A percentile compares a stretch with the other conserved stretches of the same genome.
Evolutionary conservation across 1,284 basidiomycete genomes (phyloP).

Genomic region (Heterobasidion irregulare): DNA sequence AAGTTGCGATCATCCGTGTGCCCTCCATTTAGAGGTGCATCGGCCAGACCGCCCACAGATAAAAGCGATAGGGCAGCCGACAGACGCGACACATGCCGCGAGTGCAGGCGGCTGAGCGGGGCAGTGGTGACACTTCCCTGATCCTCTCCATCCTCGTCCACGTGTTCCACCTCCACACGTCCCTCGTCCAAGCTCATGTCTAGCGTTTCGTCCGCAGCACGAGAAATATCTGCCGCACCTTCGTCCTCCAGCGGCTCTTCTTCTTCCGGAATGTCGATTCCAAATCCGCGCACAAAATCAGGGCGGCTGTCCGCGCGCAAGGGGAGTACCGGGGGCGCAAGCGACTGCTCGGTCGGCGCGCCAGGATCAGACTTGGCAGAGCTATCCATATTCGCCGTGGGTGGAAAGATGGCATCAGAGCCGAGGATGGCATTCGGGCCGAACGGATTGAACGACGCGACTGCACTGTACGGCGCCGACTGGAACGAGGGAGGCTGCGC

Average conservation of each 20-base stretch:
- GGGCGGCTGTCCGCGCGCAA: constrained; percentile 46
- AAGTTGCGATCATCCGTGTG: constrained; percentile 19
- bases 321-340: constrained; percentile 35
- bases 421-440: constrained; percentile 44
- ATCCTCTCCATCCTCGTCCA: constrained; percentile 25
- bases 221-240: constrained; percentile 26
- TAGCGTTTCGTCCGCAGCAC: constrained; percentile 17
- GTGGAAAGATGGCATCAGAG: constrained; percentile 32
- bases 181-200: constrained; percentile 21
- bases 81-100: constrained; percentile 60
- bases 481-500: constrained; percentile 36
- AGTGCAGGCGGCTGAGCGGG: constrained; percentile 48
- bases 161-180: constrained; percentile 22
- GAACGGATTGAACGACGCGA: constrained; percentile 50
- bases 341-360: constrained; percentile 37
- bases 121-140: constrained; percentile 33
- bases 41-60: constrained; percentile 42
- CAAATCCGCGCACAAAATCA: constrained; percentile 71
- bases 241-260: constrained; percentile 30
- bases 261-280: constrained; percentile 69
- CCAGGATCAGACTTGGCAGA: constrained; percentile 20
- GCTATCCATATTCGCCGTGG: constrained; percentile 4
- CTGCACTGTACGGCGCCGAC: constrained; percentile 27
- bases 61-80: constrained; percentile 58
- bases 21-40: constrained; percentile 7